Conservation (phyloP, 106 monocot species). For the Cymbidium sinense region DNA sequence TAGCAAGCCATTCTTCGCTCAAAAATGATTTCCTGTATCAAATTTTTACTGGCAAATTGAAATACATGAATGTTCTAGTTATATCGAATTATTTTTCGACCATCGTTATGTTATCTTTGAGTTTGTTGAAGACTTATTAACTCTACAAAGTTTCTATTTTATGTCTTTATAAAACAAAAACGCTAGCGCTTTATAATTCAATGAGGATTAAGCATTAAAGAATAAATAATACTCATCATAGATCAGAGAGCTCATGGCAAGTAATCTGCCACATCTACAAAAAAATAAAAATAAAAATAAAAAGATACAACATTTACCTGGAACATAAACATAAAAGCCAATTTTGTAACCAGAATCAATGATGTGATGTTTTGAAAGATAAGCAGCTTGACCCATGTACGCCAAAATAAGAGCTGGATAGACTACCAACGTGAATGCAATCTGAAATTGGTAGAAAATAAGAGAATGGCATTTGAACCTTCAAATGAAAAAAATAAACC, state of each 20-base stretch:
- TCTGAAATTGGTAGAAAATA: constrained; percentile 23
- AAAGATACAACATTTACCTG: constrained; percentile 23
- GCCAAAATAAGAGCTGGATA: constrained; percentile 68
- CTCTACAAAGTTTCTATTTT: neutral
- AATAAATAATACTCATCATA: neutral
- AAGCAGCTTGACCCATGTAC: constrained; percentile 80
- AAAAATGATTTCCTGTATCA: no score
- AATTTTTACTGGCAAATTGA: no score
- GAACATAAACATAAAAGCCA: constrained; percentile 65
- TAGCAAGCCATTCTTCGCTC: no score
- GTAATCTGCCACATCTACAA: neutral
- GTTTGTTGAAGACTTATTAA: neutral
- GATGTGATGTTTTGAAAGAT: constrained; percentile 56
- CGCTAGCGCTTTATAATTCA: neutral
- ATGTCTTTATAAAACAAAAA: neutral
- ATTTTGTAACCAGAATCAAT: constrained; percentile 37
- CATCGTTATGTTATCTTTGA: neutral
- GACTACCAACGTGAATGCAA: constrained; percentile 58
- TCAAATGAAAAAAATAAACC: neutral
- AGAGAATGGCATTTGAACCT: neutral
- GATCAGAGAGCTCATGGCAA: neutral
- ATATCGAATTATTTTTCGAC: no score
- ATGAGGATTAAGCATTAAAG: neutral
- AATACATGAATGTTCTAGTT: no score
- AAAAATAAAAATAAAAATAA: no score